Base-by-base conservation (phyloP, 2,329 filamentous ascomycete genomes). In the Trichophyton benhamiae region DNA sequence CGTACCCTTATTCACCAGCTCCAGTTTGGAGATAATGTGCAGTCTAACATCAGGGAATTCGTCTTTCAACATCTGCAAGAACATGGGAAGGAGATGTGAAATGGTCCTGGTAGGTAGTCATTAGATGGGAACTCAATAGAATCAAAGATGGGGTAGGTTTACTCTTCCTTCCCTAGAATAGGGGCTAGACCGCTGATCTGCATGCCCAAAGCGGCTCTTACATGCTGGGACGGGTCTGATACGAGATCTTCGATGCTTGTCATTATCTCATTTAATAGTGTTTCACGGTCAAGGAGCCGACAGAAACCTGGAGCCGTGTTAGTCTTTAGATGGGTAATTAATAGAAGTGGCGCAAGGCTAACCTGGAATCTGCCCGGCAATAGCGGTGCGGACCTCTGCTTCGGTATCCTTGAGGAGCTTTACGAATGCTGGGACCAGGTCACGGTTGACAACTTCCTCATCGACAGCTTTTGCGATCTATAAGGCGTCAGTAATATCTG, bases 1-100 rank as follows among this genome's bases (percentile, higher is more conserved):
- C 78, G 65, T 79, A 91, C 89, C 89, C 77, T 96, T 89, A 78
- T 99, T 99, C 66, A 99, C 94, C 65, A 95, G 84, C 78, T 99
- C 95, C 61, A 99, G 85, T 78, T 99, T 99, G n/a, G 94, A 97
- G 71, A 99, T 99, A 74, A 99, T 99, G 78, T 99, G 95, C 63
- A 99, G 85, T 65, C 94, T 88, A 59, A 99, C 94, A 73, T 99
- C 94, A 22, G 94, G 94, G 75, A 96, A 97, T 72, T 99, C 94
- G 70, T 99, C 94, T 82, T 97, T 99, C 69, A 99, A 86, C 94
- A 99, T 99, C 75, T 95, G 89, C 60, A 99, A 82, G 77, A 99
- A 97, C 92, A 99, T 99, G 60, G 94, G 94, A 52, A 99, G 83
- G 52, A 99, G 85, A 74, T 99, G 94, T 68, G 94, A 87, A 67